phyloP scores from a whole-genome alignment of 768 basidiomycete genomes.

The Tephrocybe sp. region DNA sequence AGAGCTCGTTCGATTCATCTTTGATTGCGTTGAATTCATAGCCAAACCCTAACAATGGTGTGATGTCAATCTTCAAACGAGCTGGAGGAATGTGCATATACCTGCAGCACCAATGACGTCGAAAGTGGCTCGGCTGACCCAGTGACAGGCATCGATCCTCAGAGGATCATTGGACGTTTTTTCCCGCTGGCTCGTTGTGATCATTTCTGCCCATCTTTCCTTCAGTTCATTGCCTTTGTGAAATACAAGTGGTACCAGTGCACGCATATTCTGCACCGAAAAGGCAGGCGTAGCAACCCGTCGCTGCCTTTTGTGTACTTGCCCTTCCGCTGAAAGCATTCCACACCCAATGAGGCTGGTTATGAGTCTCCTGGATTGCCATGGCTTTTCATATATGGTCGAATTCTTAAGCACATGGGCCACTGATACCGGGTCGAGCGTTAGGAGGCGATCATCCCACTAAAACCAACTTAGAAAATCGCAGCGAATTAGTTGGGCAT shows the following conservation, averaged over 20 bases:
- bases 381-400: conserved; percentile 80
- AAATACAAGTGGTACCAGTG: conserved; percentile 71
- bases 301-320: conserved; percentile 77
- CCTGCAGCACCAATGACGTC: conserved; percentile 92
- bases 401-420: conserved; percentile 73
- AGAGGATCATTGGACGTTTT: conserved; percentile 26
- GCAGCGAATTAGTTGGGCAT: background rate
- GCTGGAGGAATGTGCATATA: conserved; percentile 25
- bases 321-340: conserved; percentile 78
- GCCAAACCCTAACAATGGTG: conserved; percentile 61
- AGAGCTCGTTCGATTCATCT: conserved; percentile 75
- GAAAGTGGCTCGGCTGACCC: conserved; percentile 83
- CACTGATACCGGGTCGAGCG: conserved; percentile 77
- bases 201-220: conserved; percentile 58
- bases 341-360: conserved; percentile 80
- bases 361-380: conserved; percentile 74
- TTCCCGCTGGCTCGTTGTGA: conserved; percentile 25
- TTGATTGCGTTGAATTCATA: conserved; percentile 86
- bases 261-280: conserved; percentile 74
- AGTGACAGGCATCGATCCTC: conserved; percentile 74
- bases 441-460: conserved; percentile 81
- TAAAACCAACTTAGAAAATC: conserved; percentile 24
- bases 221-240: conserved; percentile 62
- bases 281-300: conserved; percentile 78
- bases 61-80: background rate